Percentiles rank a stretch among this genome's conserved stretches.
Conservation (phyloP, 441 rosid genomes). For the Aquilaria agallochum region DNA sequence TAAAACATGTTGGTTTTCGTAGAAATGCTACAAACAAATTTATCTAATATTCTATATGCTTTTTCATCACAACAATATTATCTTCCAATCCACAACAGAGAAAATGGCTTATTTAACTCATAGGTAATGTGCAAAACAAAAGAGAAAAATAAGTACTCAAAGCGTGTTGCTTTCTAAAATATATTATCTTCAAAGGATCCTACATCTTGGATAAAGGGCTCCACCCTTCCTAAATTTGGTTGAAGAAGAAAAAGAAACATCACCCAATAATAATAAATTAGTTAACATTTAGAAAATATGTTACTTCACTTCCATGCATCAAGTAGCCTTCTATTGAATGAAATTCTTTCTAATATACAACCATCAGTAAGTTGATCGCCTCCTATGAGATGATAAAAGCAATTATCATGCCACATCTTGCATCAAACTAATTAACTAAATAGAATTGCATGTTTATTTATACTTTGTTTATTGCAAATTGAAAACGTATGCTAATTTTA, state of each 20-base stretch:
- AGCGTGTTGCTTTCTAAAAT: conserved; percentile 78
- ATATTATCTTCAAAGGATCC: conserved; percentile 82
- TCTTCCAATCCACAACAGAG: too few species aligned
- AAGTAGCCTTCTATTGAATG: conserved; percentile 59
- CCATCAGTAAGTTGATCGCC: conserved; percentile 84
- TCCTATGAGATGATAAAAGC: conserved; percentile 48
- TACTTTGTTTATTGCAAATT: too few species aligned
- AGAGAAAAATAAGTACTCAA: not conserved
- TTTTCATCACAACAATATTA: too few species aligned
- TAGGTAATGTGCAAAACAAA: not conserved
- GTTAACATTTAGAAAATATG: conserved; percentile 9
- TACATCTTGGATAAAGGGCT: conserved; percentile 85
- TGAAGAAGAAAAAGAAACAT: conserved; percentile 25
- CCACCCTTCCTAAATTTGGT: conserved; percentile 76
- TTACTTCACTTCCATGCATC: conserved; percentile 72
- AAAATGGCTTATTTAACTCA: not conserved
- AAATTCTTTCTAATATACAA: conserved; percentile 86
- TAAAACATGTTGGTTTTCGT: too few species aligned
- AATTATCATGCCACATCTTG: too few species aligned
- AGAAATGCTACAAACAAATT: too few species aligned
- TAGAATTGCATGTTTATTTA: too few species aligned
- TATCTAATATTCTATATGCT: too few species aligned
- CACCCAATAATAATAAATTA: conserved; percentile 13
- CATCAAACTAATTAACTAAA: too few species aligned
- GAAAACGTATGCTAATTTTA: too few species aligned